phyloP scores from a whole-genome alignment of 176 grass and related monocot genomes.

The Rhynchospora pubera region DNA sequence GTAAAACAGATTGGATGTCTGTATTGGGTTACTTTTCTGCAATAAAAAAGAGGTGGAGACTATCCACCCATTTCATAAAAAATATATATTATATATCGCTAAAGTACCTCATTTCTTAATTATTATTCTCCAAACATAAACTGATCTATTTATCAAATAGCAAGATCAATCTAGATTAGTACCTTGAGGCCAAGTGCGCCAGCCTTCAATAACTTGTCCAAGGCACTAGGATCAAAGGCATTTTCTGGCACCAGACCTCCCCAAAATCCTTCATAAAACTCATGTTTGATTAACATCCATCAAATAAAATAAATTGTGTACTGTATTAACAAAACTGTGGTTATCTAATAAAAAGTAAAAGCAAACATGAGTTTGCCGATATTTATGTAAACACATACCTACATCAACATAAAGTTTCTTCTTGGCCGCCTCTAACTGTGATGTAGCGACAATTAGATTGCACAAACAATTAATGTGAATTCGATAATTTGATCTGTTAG shows the following conservation, averaged over 20 bases:
- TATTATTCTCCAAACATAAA: background rate
- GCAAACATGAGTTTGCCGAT: background rate
- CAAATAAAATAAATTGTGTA: background rate
- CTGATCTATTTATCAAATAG: background rate
- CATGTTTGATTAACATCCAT: background rate
- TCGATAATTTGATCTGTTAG: background rate
- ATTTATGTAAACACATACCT: constrained; percentile 45
- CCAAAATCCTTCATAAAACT: constrained; percentile 70
- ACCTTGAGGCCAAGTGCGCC: constrained; percentile 95
- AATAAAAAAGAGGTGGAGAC: too few relatives aligned
- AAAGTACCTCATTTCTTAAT: background rate
- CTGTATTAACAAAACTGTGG: background rate
- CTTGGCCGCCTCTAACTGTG: constrained; percentile 58
- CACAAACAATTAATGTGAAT: constrained; percentile 4
- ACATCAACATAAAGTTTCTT: constrained; percentile 81
- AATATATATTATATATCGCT: background rate
- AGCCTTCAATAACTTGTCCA: constrained; percentile 66
- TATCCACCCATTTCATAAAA: too few relatives aligned
- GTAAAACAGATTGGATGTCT: too few relatives aligned
- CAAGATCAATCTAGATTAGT: background rate
- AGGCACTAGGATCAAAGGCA: constrained; percentile 55
- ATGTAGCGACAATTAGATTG: constrained; percentile 10
- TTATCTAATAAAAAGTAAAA: constrained; percentile 3
- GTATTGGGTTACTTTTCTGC: too few relatives aligned
- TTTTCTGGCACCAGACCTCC: constrained; percentile 96